Base-by-base conservation (phyloP, 106 monocot species). In the Platanthera zijinensis region DNA sequence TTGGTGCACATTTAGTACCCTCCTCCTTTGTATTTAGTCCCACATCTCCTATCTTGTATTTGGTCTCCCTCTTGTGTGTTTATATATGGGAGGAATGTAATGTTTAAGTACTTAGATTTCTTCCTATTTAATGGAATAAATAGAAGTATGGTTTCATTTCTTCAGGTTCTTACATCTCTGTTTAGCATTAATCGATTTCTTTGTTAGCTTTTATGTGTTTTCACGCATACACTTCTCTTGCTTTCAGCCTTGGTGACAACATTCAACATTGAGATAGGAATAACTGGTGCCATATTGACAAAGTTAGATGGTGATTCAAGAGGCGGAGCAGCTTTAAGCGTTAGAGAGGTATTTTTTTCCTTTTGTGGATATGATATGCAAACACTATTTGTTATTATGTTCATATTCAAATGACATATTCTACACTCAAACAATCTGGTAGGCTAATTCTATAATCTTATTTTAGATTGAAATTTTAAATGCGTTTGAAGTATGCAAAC, bases 301-400 rank as follows among this genome's bases (percentile, higher is more conserved):
- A 96, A 96, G 80, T 81, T 96, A 71, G 96, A 96, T 81, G 96
- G 93, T 86, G 96, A 96, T 50, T 96, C 96, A 13, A 87, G 96
- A 83, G 96, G 96, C 77, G 96, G 96, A 80, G 93, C 96, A 48
- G 96, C 96, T 85, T 75, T 96, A 63, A 96, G 96, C 87, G 93
- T 96, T 80, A 90, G 85, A 87, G 96, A 96, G 90, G 96, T 96
- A 71, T 61, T 67, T 64, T 19, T 61, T 17, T 5, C 51, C 19
- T 47, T 62, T 45, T 52, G 1, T 15, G 21, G 3, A 39, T 32
- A 67, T 1, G 39, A 67, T 28, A 39, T 67, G 67, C 39, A 39
- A 2, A 39, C 39, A 39, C 39, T 39, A 39, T 39, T 39, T 67
- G 67, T 67, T 25, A 12, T 30, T 66, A 0, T 67, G 25, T 67